Evolutionary conservation across 768 basidiomycete species (phyloP), one percentile per base, ranked within the genome.

Genomic region (Boletus vinaceobasis): DNA sequence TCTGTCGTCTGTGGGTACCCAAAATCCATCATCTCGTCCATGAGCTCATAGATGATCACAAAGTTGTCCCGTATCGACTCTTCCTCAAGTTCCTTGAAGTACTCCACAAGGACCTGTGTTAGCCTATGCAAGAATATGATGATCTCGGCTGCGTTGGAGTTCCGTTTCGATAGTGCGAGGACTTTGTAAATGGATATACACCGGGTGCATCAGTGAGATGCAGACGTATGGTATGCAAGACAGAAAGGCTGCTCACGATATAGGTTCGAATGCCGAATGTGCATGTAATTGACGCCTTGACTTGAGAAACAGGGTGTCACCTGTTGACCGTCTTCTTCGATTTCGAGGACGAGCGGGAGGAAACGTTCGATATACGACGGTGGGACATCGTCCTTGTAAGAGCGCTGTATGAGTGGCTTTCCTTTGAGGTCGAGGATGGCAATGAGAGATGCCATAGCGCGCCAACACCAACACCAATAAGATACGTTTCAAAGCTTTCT

Each of bases 11-110:
- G 97, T 0, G 97, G 96, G 69, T 88, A 98, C 8, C 97, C 97
- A 73, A 97, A 99, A 76, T 99, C 97, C 94, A 98, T 98, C 93
- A 98, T 98, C 78, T 99, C 97, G 65, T 98, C 96, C 77, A 99
- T 82, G 50, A 98, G 83, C 70, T 98, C 96, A 72, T 97, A 99
- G 48, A 99, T 97, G 68, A 99, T 97, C 38, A 99, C 97, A 68
- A 99, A 99, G 68, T 99, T 99, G 73, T 99, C 97, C 8, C 97
- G 81, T 68, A 99, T 98, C 45, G 93, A 95, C 77, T 99, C 97
- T 67, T 98, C 97, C 70, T 99, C 97, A 37, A 98, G 86, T 70
- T 98, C 97, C 71, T 98, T 99, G 80, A 99, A 99, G 79, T 99
- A 99, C 68, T 98, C 97, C 50, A 96, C 82, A 52, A 99, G 79